Conservation (phyloP, 1,284 basidiomycete species). For the Moesziomyces sp. region DNA sequence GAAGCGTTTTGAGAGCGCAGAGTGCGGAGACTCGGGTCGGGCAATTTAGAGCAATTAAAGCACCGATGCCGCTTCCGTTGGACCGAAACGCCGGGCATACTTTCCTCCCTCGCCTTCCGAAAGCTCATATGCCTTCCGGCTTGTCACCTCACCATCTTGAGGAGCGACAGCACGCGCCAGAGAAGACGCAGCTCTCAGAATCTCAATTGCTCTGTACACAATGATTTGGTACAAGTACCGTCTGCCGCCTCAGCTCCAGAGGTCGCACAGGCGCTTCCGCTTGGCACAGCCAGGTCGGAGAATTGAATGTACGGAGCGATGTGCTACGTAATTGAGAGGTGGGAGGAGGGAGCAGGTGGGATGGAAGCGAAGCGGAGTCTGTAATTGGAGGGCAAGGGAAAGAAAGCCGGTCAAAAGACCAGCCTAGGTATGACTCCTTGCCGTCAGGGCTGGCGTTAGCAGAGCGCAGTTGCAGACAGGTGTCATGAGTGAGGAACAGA, state of each 20-base stretch:
- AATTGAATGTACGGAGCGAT: no score
- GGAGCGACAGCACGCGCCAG: no score
- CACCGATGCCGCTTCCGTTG: background rate
- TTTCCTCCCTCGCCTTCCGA: no score
- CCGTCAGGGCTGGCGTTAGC: no score
- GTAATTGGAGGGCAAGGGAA: background rate
- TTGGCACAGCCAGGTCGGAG: background rate
- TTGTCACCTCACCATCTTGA: no score
- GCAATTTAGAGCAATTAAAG: background rate
- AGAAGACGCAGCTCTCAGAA: no score
- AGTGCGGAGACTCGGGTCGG: background rate
- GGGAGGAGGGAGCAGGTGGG: background rate
- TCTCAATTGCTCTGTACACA: no score
- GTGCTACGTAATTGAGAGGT: background rate
- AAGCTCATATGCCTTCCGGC: no score
- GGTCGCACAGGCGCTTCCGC: no score
- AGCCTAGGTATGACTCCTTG: background rate
- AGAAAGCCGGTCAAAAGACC: background rate
- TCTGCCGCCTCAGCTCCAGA: no score
- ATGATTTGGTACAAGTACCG: no score
- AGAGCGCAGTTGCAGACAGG: background rate
- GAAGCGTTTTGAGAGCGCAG: background rate
- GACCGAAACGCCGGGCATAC: background rate
- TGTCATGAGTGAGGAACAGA: background rate
- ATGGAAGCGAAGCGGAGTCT: background rate